Evolutionary conservation across 805 yeast genomes (phyloP).

Genomic region (Saturnispora halmiae): DNA sequence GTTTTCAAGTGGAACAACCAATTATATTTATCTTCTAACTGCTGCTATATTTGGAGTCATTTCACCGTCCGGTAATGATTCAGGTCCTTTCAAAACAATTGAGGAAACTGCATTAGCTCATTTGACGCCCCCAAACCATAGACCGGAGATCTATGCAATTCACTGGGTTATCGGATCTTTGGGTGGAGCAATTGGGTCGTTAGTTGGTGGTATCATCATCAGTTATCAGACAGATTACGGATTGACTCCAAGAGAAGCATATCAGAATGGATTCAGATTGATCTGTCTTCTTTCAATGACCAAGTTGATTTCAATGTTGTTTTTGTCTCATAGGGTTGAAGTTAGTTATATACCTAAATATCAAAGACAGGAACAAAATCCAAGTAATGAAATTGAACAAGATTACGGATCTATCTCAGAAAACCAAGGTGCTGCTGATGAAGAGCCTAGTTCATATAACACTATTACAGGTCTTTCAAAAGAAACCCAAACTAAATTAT

Average conservation of each 20-base stretch:
- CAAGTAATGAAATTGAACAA: not conserved
- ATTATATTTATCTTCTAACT: constrained; percentile 44
- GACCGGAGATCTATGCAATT: constrained; percentile 69
- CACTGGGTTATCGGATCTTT: constrained; percentile 60
- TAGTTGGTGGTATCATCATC: constrained; percentile 51
- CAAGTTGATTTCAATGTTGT: constrained; percentile 43
- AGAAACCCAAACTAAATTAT: constrained; percentile 35
- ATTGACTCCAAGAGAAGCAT: constrained; percentile 35
- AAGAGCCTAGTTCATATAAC: too few relatives aligned
- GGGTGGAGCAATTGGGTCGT: constrained; percentile 70
- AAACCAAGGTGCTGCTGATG: too few relatives aligned
- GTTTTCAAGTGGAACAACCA: constrained; percentile 45
- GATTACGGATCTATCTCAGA: not conserved
- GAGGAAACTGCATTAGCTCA: constrained; percentile 82
- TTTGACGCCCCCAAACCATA: constrained; percentile 50
- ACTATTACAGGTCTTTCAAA: constrained; percentile 32
- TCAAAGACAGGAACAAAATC: constrained; percentile 10
- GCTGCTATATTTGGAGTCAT: constrained; percentile 83
- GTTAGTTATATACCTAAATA: constrained; percentile 22
- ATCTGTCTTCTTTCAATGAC: constrained; percentile 47
- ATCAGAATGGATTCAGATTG: constrained; percentile 46
- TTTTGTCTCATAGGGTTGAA: constrained; percentile 49
- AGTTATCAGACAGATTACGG: constrained; percentile 33
- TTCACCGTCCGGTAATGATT: constrained; percentile 83
- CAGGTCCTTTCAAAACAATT: constrained; percentile 81